Base-by-base conservation (phyloP, 768 basidiomycete genomes). In the Leccinum aurantiacum region DNA sequence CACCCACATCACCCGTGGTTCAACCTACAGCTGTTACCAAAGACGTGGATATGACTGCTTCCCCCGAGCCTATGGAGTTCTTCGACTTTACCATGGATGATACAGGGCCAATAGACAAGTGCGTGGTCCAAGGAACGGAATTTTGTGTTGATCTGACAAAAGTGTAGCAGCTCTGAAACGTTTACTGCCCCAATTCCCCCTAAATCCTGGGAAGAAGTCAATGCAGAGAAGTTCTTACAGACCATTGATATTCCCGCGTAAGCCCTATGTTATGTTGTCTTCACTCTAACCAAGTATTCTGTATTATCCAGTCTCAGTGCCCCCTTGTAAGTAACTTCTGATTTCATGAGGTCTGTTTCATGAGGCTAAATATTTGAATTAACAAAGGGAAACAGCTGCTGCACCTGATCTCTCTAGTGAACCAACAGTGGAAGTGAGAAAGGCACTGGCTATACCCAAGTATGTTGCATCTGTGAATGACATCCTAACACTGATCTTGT, bases 201-300 rank as follows among this genome's bases (percentile, higher is more conserved):
- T 29, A 72, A 74, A 52, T 57, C 64, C 19, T 63, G 52, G 46
- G 46, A 54, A 35, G 62, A 75, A 53, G 60, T 66, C 1, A n/a
- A 52, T 50, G 67, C 64, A 37, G 72, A 74, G 22, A 60, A 53
- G 22, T 74, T 74, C 54, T 53, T 74, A 46, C 59, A 63, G 29
- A 71, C 69, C 9, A 8, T 74, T 25, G 11, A 62, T 22, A 58
- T 74, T 37, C 70, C 74, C 48, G 55, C 3, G 74, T 75, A 56
- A 47, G 72, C 59, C n/a, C 1, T 1, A 5, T 48, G 17, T n/a
- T 24, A 29, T 19, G 38, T 38, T 46, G 27, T 2, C n/a, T 47
- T 49, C 3, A 19, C 14, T 55, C 15, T 53, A 13, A 63, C 8
- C 51, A 4, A 56, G 29, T 49, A 11, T 25, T 9, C 6, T 3